Evolutionary conservation across 208 protist species (phyloP).

Genomic region (Trichomonas gallinae): DNA sequence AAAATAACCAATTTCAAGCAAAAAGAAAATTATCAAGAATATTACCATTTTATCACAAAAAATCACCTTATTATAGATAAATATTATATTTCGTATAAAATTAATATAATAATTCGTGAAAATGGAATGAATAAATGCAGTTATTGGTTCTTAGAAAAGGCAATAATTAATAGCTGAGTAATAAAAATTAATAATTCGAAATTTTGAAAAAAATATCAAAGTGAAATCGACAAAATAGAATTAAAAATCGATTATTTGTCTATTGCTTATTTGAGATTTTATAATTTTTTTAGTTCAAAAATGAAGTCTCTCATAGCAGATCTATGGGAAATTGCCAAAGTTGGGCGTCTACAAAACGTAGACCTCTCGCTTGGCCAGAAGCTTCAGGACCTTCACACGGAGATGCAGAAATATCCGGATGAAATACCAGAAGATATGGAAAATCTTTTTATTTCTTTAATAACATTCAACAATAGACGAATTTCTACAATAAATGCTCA

Average conservation of each 20-base stretch:
- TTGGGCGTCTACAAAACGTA: not conserved
- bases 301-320: not conserved
- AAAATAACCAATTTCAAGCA: too few relatives aligned
- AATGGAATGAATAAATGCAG: too few relatives aligned
- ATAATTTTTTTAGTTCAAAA: not conserved
- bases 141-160: too few relatives aligned
- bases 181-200: too few relatives aligned
- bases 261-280: not conserved
- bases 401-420: not conserved
- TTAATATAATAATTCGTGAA: too few relatives aligned
- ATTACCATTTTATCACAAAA: too few relatives aligned
- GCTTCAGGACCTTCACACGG: not conserved
- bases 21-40: too few relatives aligned
- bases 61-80: too few relatives aligned
- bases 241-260: not conserved
- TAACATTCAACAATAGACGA: not conserved
- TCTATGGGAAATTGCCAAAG: not conserved
- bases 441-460: not conserved
- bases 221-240: not conserved
- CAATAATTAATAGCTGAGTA: too few relatives aligned
- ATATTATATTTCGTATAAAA: too few relatives aligned
- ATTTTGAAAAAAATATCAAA: too few relatives aligned
- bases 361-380: not conserved
- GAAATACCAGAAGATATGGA: not conserved
- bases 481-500: not conserved